Percentiles rank a stretch among this genome's conserved stretches.
Evolutionary conservation across 345 rosid species (phyloP).

Genomic region (Microcos paniculata): DNA sequence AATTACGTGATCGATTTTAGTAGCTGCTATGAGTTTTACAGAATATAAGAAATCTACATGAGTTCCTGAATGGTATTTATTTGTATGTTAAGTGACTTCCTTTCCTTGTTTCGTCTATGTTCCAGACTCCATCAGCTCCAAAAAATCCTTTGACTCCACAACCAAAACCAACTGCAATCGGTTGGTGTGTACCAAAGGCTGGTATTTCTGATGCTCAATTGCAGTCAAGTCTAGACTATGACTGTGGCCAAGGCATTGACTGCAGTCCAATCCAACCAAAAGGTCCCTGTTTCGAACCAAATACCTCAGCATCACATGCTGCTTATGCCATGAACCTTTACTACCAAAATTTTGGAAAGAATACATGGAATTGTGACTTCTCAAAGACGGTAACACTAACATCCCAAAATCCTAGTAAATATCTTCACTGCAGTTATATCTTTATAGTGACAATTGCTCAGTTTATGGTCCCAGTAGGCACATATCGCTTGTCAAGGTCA

Average conservation of each 20-base stretch:
- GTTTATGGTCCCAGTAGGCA: no score
- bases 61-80: background rate
- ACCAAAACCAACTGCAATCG: conserved; percentile 38
- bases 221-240: conserved; percentile 76
- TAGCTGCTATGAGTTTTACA: background rate
- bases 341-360: conserved; percentile 53
- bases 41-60: background rate
- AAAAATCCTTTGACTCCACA: conserved; percentile 33
- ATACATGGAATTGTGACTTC: conserved; percentile 70
- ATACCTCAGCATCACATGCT: conserved; percentile 59
- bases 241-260: conserved; percentile 61
- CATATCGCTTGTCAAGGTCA: no score
- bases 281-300: conserved; percentile 74
- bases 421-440: background rate
- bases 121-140: conserved; percentile 36
- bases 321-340: conserved; percentile 81
- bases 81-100: background rate
- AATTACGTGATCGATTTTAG: background rate
- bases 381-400: conserved; percentile 59
- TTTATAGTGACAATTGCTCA: no score
- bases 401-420: conserved; percentile 45
- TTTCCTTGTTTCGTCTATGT: background rate
- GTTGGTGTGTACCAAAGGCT: conserved; percentile 70
- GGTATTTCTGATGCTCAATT: conserved; percentile 53
- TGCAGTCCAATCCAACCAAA: conserved; percentile 68